Evolutionary conservation across 306 rosid species (phyloP).

Genomic region (Dalbergia cochinchinensis): DNA sequence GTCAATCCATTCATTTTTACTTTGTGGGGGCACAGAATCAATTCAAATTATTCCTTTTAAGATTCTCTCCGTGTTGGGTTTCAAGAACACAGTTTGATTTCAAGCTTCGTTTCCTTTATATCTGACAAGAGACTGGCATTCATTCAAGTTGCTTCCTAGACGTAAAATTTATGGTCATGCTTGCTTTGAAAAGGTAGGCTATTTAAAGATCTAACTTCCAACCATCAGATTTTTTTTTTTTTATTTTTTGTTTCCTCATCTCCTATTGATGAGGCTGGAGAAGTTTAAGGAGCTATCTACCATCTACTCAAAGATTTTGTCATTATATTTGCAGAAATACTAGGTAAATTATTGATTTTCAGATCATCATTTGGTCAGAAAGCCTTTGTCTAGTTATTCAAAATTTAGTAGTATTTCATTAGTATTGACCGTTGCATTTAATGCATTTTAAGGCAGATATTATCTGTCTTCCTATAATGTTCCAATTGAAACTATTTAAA

Average conservation of each 20-base stretch:
- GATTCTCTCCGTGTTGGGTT: constrained; percentile 23
- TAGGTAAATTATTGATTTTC: background rate
- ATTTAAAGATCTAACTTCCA: too few species aligned
- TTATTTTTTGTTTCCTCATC: background rate
- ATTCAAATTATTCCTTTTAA: constrained; percentile 26
- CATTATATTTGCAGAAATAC: background rate
- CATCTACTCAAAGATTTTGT: background rate
- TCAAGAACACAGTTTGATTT: background rate
- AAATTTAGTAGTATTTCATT: background rate
- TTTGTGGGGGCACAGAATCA: background rate
- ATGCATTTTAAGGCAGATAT: background rate
- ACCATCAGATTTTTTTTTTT: background rate
- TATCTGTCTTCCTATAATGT: background rate
- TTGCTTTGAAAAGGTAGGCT: background rate
- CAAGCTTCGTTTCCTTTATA: constrained; percentile 7
- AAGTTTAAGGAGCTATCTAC: background rate
- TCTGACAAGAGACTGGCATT: background rate
- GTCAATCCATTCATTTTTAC: background rate
- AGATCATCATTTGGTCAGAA: background rate
- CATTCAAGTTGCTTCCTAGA: too few species aligned
- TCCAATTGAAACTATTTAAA: background rate
- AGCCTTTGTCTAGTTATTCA: too few species aligned
- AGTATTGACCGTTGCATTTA: background rate
- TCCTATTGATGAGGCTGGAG: background rate
- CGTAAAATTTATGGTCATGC: background rate